Conservation (phyloP, 2,329 filamentous ascomycete genomes). For the Epichloe sp. region DNA sequence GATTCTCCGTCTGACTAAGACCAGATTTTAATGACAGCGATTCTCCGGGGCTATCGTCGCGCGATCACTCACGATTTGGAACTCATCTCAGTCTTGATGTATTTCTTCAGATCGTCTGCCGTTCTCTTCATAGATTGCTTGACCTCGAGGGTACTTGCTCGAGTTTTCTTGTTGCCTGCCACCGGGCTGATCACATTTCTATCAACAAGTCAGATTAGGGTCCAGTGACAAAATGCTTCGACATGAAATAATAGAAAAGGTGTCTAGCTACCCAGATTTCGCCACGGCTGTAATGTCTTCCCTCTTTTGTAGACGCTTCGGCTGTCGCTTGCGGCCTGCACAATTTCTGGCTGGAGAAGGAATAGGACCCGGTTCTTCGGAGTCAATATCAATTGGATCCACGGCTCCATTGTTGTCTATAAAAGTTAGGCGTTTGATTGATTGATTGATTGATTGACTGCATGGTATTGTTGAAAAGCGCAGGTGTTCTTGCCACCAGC, state of each 20-base stretch:
- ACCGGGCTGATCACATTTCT: background rate
- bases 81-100: conserved; percentile 1
- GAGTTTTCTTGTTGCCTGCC: background rate
- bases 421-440: background rate
- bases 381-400: background rate
- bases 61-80: conserved; percentile 1
- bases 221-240: background rate
- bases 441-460: background rate
- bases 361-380: background rate
- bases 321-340: background rate
- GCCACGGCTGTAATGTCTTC: background rate
- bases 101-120: conserved; percentile 1
- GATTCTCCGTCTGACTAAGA: background rate
- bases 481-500: background rate
- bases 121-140: conserved; percentile 1
- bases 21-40: background rate
- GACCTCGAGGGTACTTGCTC: background rate
- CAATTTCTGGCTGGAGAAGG: background rate
- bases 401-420: background rate
- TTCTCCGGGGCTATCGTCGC: background rate
- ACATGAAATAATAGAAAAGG: background rate
- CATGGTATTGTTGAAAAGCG: background rate
- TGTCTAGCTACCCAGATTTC: background rate
- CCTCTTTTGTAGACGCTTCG: background rate
- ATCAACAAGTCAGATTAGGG: background rate